A percentile compares a stretch with the other conserved stretches of the same genome.
Conservation (phyloP, 441 rosid genomes). For the Erysimum cheiri region DNA sequence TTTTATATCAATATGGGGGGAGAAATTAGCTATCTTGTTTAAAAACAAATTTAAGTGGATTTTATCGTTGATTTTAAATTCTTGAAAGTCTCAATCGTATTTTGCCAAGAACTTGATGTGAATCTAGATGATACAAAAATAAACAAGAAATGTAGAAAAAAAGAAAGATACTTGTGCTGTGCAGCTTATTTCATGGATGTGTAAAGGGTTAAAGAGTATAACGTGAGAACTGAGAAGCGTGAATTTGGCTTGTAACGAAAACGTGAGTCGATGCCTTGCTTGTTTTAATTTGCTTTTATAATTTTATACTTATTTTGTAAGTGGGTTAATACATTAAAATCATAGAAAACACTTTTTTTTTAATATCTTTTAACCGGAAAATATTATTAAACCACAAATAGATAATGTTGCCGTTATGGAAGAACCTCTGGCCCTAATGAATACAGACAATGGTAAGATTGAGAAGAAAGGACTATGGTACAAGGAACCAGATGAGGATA, state of each 20-base stretch:
- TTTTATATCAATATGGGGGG: too few species aligned
- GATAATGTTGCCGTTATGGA: not conserved
- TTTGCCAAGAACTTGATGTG: too few species aligned
- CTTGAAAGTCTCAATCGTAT: too few species aligned
- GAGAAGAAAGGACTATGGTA: not conserved
- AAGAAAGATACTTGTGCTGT: too few species aligned
- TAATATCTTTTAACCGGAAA: not conserved
- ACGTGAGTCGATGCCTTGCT: conserved; percentile 12
- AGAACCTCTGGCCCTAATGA: not conserved
- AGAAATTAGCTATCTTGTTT: too few species aligned
- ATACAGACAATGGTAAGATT: too few species aligned
- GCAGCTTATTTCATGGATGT: too few species aligned
- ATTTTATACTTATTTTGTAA: not conserved
- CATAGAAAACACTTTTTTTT: conserved; percentile 1
- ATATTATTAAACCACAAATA: not conserved
- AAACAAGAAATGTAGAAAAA: too few species aligned
- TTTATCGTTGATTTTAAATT: too few species aligned
- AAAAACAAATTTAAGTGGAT: too few species aligned
- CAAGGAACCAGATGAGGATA: not conserved
- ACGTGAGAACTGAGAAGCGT: not conserved
- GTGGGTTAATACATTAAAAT: not conserved
- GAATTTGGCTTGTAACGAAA: conserved; percentile 23
- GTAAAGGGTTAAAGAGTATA: too few species aligned
- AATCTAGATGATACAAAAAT: too few species aligned
- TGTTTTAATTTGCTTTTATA: conserved; percentile 11